Conservation (phyloP, 2,329 filamentous ascomycete genomes). For the Myriangium duriaei region DNA sequence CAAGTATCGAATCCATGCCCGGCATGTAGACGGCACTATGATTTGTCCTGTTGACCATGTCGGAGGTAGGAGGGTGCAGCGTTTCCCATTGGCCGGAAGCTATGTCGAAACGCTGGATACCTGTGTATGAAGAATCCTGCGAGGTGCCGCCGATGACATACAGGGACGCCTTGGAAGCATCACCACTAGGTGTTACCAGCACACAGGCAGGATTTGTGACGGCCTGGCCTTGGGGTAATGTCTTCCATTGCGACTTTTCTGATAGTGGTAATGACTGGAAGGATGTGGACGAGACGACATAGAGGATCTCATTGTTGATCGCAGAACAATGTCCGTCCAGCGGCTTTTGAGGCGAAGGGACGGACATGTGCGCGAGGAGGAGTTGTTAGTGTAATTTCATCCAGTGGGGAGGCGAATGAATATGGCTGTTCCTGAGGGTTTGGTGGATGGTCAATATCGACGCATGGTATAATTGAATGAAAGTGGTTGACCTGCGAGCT, state of each 20-base stretch:
- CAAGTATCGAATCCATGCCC: conserved; percentile 56
- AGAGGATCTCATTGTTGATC: conserved; percentile 69
- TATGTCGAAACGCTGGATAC: conserved; percentile 60
- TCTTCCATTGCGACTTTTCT: conserved; percentile 59
- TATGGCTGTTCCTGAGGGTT: too few species aligned
- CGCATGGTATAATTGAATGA: background rate
- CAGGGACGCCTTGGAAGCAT: conserved; percentile 49
- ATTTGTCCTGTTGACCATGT: conserved; percentile 56
- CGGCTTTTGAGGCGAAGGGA: conserved; percentile 56
- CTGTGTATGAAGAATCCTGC: conserved; percentile 49
- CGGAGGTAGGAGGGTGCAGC: conserved; percentile 35
- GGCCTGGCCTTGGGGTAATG: conserved; percentile 50
- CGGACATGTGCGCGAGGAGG: conserved; percentile 44
- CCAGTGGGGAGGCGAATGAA: conserved; percentile 7
- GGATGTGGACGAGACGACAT: conserved; percentile 62
- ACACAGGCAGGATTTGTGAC: conserved; percentile 71
- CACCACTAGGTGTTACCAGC: conserved; percentile 47
- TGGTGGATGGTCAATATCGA: background rate
- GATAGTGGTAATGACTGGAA: conserved; percentile 63
- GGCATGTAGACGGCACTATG: conserved; percentile 69
- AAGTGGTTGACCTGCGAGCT: too few species aligned
- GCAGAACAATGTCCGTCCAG: conserved; percentile 71
- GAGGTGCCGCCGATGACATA: conserved; percentile 68
- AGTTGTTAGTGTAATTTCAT: conserved; percentile 5
- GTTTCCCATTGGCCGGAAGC: conserved; percentile 45